phyloP scores from a whole-genome alignment of 2,329 filamentous ascomycete species.

The Botrytis hyacinthi region DNA sequence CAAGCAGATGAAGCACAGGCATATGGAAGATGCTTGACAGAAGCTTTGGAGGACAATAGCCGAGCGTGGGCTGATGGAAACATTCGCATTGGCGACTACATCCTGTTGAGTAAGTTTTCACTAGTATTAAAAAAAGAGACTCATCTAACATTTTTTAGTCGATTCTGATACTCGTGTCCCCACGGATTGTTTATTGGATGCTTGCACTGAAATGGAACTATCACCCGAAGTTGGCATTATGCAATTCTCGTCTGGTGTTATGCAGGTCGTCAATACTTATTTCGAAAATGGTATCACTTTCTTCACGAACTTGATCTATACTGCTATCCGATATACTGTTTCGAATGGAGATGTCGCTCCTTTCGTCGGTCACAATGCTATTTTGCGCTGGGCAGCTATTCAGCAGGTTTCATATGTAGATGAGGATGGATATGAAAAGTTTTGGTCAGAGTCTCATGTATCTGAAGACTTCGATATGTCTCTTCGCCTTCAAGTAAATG shows the following conservation, averaged over 20 bases:
- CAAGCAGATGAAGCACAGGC: constrained; percentile 66
- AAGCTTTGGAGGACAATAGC: constrained; percentile 65
- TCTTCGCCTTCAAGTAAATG: constrained; percentile 68
- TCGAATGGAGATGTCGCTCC: constrained; percentile 74
- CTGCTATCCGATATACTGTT: constrained; percentile 73
- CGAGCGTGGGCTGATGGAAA: constrained; percentile 81
- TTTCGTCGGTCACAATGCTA: constrained; percentile 78
- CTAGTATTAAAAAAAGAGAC: not conserved
- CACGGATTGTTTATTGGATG: constrained; percentile 72
- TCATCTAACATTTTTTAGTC: constrained; percentile 41
- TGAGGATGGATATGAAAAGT: constrained; percentile 72
- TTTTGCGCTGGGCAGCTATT: constrained; percentile 72
- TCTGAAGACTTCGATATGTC: constrained; percentile 84
- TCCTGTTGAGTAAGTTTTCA: constrained; percentile 55
- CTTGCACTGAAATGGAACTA: constrained; percentile 78
- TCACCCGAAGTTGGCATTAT: constrained; percentile 76
- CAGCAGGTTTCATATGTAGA: constrained; percentile 71
- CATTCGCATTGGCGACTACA: constrained; percentile 82
- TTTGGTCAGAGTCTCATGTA: constrained; percentile 78
- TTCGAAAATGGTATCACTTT: constrained; percentile 70
- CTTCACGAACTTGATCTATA: constrained; percentile 74
- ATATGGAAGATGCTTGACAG: constrained; percentile 63
- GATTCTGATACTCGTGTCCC: constrained; percentile 80
- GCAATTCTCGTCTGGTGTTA: constrained; percentile 75
- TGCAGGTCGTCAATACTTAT: constrained; percentile 74